These are phyloP conservation scores for Phytopythium boreale DNA, from an alignment of 352 stramenopile genomes.

Conservation along the genomic window DNA sequence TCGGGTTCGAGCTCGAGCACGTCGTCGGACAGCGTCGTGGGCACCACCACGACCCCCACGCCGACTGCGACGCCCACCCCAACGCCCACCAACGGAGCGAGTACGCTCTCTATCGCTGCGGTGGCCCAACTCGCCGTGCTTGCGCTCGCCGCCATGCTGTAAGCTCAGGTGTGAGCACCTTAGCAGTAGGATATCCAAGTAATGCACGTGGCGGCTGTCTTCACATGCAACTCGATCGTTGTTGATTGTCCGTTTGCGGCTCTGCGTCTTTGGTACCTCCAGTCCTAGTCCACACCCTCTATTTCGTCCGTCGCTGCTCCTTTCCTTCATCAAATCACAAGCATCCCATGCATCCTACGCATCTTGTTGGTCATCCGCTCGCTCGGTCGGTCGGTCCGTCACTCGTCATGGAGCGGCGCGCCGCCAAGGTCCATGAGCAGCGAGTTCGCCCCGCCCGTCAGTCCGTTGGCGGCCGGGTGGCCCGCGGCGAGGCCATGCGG, in stretches of 20 bases:
- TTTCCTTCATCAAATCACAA: background rate
- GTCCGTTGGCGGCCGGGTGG: background rate
- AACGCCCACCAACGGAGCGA: background rate
- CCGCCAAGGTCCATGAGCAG: conserved; percentile 5
- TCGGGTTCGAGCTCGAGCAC: background rate
- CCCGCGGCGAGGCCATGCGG: conserved; percentile 1
- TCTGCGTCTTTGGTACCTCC: background rate
- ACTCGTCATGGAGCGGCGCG: background rate
- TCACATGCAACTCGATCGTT: background rate
- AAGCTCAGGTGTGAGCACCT: background rate
- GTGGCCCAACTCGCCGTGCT: background rate
- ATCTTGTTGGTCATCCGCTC: background rate
- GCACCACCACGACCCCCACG: conserved; percentile 1
- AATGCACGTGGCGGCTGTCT: too few relatives aligned
- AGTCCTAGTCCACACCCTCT: conserved; percentile 1
- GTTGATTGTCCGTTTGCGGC: background rate
- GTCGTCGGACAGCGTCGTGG: background rate
- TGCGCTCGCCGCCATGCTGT: background rate
- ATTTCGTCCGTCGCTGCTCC: background rate
- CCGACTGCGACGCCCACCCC: background rate
- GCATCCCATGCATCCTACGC: background rate
- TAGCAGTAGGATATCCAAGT: background rate
- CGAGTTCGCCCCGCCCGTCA: background rate
- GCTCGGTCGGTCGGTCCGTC: background rate
- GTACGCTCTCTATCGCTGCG: background rate